These are phyloP conservation scores for Abrus pulchellus DNA, from an alignment of 306 rosid genomes.

Conservation along the genomic window DNA sequence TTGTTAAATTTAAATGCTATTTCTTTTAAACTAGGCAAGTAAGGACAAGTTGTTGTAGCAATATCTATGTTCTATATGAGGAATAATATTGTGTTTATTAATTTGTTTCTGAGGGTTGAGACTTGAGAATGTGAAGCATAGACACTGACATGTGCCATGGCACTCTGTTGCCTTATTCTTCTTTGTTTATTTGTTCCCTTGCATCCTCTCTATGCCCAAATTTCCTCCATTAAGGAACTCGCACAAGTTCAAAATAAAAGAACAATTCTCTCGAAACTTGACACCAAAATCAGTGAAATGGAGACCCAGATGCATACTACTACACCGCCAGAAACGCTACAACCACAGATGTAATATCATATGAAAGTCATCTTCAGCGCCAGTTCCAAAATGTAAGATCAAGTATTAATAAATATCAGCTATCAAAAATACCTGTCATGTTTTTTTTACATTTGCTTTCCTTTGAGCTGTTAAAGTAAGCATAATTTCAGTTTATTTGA, in stretches of 20 bases:
- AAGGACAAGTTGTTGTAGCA: background rate
- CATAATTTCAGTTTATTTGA: too few species aligned
- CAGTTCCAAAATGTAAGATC: constrained; percentile 58
- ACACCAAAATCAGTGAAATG: constrained; percentile 30
- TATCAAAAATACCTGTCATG: background rate
- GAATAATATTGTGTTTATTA: background rate
- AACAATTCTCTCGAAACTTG: constrained; percentile 20
- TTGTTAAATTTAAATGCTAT: constrained; percentile 5
- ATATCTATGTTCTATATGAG: background rate
- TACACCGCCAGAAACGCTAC: constrained; percentile 41
- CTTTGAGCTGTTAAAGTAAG: too few species aligned
- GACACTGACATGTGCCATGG: constrained; percentile 41
- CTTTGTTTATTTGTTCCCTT: constrained; percentile 34
- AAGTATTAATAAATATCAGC: background rate
- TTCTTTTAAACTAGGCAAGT: constrained; percentile 27
- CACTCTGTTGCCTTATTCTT: constrained; percentile 37
- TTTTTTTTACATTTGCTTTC: background rate
- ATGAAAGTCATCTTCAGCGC: constrained; percentile 7
- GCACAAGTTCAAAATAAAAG: constrained; percentile 30
- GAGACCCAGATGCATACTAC: constrained; percentile 31
- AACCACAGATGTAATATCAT: constrained; percentile 33
- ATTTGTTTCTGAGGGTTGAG: constrained; percentile 1
- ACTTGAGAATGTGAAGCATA: constrained; percentile 28
- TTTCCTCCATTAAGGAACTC: constrained; percentile 24
- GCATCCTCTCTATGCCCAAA: constrained; percentile 34